Base-by-base conservation (phyloP, 164 flowering plant genomes). In the Saururus chinensis region DNA sequence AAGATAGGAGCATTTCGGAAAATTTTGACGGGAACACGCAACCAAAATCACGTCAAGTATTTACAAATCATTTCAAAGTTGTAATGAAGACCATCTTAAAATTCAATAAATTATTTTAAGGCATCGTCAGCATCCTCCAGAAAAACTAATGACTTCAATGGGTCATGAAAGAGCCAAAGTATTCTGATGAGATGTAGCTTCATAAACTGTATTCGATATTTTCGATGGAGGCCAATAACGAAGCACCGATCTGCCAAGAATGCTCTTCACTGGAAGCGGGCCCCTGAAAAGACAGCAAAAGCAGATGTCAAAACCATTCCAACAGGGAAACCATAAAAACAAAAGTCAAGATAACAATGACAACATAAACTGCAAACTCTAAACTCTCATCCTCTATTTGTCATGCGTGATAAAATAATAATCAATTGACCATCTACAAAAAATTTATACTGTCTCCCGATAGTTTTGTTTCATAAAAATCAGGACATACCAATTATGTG, bases 181-280 rank as follows among this genome's bases (percentile, higher is more conserved):
- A n/a, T 64, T 60, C 61, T 68, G 70, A n/a, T 40, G 64, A 0
- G 52, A 55, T 21, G 40, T 49, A 35, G 80, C 67, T 56, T 78
- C 81, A 70, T 74, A 63, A 53, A 79, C 40, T 6, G 77, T 80
- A 70, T 81, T 72, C 0, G 95, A 81, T 42, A 81, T 75, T 73
- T 71, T 85, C 51, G 89, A 64, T 6, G 97, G 96, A 11, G 98
- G 97, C 98, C 98, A 93, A 58, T 93, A 93, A 0, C 97, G 86
- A 66, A 84, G 80, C 35, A 88, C 80, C 3, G 97, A 93, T 79
- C 98, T 84, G 45, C 96, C 95, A 20, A 93, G 70, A 63, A 93
- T 90, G 81, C 83, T 82, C 68, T 85, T 62, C 0, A 93, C 60
- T 11, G 98, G 98, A 62, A 93, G 87, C 0, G 98, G 98, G 63